Percentiles rank a stretch among this genome's conserved stretches.
phyloP scores from a whole-genome alignment of 345 rosid species.

The Salix exigua region DNA sequence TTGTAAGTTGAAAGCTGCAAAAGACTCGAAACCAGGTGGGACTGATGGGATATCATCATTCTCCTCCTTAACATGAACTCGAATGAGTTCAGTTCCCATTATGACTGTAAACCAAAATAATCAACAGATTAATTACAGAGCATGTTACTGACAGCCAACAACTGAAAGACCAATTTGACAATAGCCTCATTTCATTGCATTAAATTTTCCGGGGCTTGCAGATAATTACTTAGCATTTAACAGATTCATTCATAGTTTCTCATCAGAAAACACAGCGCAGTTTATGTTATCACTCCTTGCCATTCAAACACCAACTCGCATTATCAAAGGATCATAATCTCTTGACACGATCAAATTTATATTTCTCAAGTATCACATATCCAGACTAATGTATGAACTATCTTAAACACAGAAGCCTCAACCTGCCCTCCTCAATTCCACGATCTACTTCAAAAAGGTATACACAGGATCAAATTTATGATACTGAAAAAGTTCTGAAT shows the following conservation, averaged over 20 bases:
- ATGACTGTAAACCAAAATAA: conserved; percentile 19
- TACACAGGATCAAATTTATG: background rate
- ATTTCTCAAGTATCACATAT: background rate
- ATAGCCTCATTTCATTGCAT: background rate
- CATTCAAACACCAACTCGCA: background rate
- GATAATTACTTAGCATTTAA: background rate
- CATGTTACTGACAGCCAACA: background rate
- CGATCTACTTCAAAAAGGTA: background rate
- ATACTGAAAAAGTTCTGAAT: background rate
- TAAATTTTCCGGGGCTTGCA: background rate
- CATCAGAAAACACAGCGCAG: background rate
- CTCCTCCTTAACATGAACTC: conserved; percentile 77
- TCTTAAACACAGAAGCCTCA: background rate
- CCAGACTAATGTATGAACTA: background rate
- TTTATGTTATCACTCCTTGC: background rate
- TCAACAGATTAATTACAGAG: background rate
- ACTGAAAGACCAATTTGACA: background rate
- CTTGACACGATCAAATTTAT: background rate
- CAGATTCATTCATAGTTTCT: background rate
- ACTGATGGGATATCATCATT: conserved; percentile 78
- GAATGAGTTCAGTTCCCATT: conserved; percentile 91
- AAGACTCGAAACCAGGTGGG: conserved; percentile 97
- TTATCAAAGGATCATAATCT: background rate
- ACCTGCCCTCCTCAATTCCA: background rate
- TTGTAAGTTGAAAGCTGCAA: conserved; percentile 62